These are phyloP conservation scores for thale cress (Arabidopsis thaliana) DNA, from an alignment of 345 rosid species.

Conservation along the genomic window TAIR10.1 NC_003070.9:1999001-1999500, in stretches of 20 bases:
- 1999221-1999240: background rate
- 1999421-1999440: background rate
- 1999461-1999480: background rate
- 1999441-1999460: background rate
- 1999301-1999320: slow-evolving; percentile 2
- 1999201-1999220: slow-evolving; percentile 1
- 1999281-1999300: slow-evolving; percentile 12
- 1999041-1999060: slow-evolving; percentile 4
- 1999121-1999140: slow-evolving; percentile 3
- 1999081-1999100: background rate
- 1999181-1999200: slow-evolving; percentile 12
- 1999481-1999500: background rate
- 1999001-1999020: slow-evolving; percentile 13
- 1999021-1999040: slow-evolving; percentile 18
- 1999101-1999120: background rate
- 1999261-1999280: slow-evolving; percentile 1
- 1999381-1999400: slow-evolving; percentile 3
- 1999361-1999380: background rate
- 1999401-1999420: background rate
- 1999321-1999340: slow-evolving; percentile 14
- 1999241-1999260: background rate
- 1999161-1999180: slow-evolving; percentile 6
- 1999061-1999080: slow-evolving; percentile 17
- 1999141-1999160: slow-evolving; percentile 18
- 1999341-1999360: slow-evolving; percentile 26